Percentiles rank a stretch among this genome's conserved stretches.
phyloP scores from a whole-genome alignment of 768 basidiomycete species.

The Phylloporus sp. region DNA sequence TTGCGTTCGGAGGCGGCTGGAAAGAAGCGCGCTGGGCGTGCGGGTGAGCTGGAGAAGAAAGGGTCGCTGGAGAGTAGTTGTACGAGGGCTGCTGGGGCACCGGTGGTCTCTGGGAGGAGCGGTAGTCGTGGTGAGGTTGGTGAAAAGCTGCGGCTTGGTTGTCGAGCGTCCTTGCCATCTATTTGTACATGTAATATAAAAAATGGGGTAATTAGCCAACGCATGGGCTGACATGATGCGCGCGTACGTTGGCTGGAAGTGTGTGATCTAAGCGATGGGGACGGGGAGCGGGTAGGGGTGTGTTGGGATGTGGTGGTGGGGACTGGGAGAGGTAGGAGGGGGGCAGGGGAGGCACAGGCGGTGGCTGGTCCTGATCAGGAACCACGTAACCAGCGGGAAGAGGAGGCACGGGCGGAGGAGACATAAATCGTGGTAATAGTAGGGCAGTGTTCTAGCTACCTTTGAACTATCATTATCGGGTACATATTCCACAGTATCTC shows the following conservation, averaged over 20 bases:
- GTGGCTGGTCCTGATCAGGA: conserved; percentile 27
- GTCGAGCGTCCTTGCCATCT: conserved; percentile 68
- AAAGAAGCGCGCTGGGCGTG: conserved; percentile 15
- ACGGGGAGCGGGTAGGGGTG: conserved; percentile 59
- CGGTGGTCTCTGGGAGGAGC: conserved; percentile 24
- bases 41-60: conserved; percentile 5
- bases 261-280: conserved; percentile 60
- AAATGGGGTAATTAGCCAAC: conserved; percentile 15
- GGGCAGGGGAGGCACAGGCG: conserved; percentile 51
- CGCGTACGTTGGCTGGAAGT: conserved; percentile 55
- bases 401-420: conserved; percentile 33
- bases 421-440: too few relatives aligned
- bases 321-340: conserved; percentile 30
- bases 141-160: conserved; percentile 35
- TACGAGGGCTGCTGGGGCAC: conserved; percentile 16
- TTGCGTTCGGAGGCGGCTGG: conserved; percentile 21
- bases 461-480: background rate
- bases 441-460: too few relatives aligned
- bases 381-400: conserved; percentile 18
- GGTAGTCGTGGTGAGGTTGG: conserved; percentile 22
- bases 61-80: conserved; percentile 16
- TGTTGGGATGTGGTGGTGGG: conserved; percentile 38
- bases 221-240: conserved; percentile 11
- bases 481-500: background rate
- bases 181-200: conserved; percentile 27